Evolutionary conservation across 2,329 filamentous ascomycete species (phyloP).

Genomic region (Alternaria viburni): DNA sequence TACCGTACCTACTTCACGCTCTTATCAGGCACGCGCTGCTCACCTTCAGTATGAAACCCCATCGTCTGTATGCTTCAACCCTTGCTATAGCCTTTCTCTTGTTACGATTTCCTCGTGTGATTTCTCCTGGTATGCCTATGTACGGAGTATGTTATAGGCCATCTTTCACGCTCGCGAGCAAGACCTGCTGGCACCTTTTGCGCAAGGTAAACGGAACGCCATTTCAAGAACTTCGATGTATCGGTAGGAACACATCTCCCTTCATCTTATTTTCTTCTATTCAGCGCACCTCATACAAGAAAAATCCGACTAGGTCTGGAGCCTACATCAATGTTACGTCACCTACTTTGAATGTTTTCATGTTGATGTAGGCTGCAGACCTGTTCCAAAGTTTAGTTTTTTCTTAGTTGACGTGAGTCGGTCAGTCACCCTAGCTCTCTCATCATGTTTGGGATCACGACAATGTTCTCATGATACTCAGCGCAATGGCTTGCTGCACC

Average conservation of each 20-base stretch:
- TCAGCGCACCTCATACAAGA: neutral
- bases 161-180: neutral
- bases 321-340: neutral
- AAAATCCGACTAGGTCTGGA: neutral
- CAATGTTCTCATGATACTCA: constrained; percentile 7
- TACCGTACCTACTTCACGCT: neutral
- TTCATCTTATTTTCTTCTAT: constrained; percentile 2
- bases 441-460: constrained; percentile 9
- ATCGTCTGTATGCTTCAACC: neutral
- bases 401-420: neutral
- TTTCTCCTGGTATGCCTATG: neutral
- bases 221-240: neutral
- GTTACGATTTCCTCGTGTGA: too few relatives aligned
- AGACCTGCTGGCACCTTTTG: neutral
- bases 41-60: neutral
- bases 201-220: neutral
- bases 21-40: neutral
- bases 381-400: neutral
- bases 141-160: neutral
- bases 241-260: neutral
- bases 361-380: neutral
- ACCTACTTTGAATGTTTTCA: neutral
- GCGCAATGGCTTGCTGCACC: constrained; percentile 12
- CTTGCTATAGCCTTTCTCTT: too few relatives aligned
- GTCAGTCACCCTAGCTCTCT: constrained; percentile 20